Evolutionary conservation across 1,139 yeast species (phyloP).

Genomic region (Blastobotrys proliferans): DNA sequence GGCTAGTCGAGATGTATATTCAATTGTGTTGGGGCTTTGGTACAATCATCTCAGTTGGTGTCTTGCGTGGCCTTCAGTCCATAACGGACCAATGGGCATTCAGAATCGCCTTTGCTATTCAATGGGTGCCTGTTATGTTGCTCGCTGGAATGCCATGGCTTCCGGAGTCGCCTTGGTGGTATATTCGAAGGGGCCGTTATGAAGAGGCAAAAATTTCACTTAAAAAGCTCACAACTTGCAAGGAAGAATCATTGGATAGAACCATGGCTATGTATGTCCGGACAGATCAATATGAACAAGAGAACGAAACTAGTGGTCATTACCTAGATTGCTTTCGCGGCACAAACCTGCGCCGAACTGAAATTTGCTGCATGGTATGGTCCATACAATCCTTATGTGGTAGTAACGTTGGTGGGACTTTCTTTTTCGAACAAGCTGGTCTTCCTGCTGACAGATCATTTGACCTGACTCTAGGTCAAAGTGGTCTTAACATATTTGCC

Average conservation of each 20-base stretch:
- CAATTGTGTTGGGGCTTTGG: conserved; percentile 44
- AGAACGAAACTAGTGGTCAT: conserved; percentile 32
- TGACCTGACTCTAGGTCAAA: conserved; percentile 14
- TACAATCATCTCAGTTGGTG: conserved; percentile 31
- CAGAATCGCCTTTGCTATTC: conserved; percentile 47
- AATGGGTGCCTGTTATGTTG: conserved; percentile 56
- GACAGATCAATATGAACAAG: conserved; percentile 44
- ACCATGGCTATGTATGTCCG: conserved; percentile 38
- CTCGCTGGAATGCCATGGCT: conserved; percentile 47
- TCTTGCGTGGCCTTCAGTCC: conserved; percentile 4
- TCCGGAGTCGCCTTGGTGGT: conserved; percentile 59
- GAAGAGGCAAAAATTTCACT: conserved; percentile 24
- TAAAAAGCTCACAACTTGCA: conserved; percentile 19
- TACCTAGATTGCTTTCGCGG: conserved; percentile 49
- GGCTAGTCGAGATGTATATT: conserved; percentile 39
- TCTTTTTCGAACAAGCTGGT: conserved; percentile 23
- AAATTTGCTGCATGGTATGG: conserved; percentile 45
- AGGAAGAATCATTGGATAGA: conserved; percentile 34
- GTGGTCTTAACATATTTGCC: conserved; percentile 45
- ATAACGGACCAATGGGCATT: conserved; percentile 30
- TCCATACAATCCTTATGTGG: conserved; percentile 49
- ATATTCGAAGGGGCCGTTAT: conserved; percentile 38
- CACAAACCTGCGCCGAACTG: conserved; percentile 49
- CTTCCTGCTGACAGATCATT: conserved; percentile 13
- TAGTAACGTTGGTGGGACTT: conserved; percentile 37